Conservation (phyloP, 202 grass and related monocot genomes). For the Bolboschoenoplectus hybrid region DNA sequence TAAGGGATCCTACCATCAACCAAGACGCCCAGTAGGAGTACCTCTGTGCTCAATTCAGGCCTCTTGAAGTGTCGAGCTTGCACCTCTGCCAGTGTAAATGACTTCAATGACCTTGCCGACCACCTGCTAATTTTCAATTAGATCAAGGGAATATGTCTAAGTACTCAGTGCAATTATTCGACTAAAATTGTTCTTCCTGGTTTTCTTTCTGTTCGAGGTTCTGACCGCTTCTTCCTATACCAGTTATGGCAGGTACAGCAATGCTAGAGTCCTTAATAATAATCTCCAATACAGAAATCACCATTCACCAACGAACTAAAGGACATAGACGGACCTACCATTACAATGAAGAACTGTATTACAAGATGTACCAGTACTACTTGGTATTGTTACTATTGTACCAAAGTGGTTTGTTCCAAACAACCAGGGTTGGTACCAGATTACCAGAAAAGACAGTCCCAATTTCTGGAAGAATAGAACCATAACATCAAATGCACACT, state of each 20-base stretch:
- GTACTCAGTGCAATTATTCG: background rate
- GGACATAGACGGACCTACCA: background rate
- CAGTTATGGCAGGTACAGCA: background rate
- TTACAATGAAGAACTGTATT: background rate
- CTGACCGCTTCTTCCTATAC: background rate
- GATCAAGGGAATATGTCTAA: background rate
- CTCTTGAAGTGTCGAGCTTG: constrained; percentile 86
- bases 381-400: no score
- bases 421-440: background rate
- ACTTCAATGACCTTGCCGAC: constrained; percentile 79
- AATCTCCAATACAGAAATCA: background rate
- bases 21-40: constrained; percentile 85
- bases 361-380: no score
- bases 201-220: background rate
- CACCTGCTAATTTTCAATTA: constrained; percentile 52
- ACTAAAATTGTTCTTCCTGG: background rate
- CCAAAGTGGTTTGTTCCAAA: no score
- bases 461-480: background rate
- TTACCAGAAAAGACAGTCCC: constrained; percentile 10
- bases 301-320: background rate
- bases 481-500: background rate
- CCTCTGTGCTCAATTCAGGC: constrained; percentile 69
- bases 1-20: constrained; percentile 59
- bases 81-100: constrained; percentile 75
- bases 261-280: background rate